phyloP scores from a whole-genome alignment of 345 rosid species.

The Citrus sinensis region DVS_A1.0 CM039164.1:26376501-26377000 shows the following conservation, averaged over 20 bases:
- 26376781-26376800: conserved; percentile 50
- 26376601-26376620: conserved; percentile 89
- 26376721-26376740: conserved; percentile 90
- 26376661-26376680: not conserved
- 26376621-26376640: conserved; percentile 73
- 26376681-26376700: conserved; percentile 15
- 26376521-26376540: not conserved
- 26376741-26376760: conserved; percentile 91
- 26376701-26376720: conserved; percentile 50
- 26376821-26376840: not conserved
- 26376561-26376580: conserved; percentile 65
- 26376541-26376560: conserved; percentile 57
- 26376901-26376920: conserved; percentile 34
- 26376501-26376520: not conserved
- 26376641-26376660: conserved; percentile 21
- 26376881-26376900: conserved; percentile 40
- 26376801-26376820: not conserved
- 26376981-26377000: conserved; percentile 33
- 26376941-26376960: conserved; percentile 48
- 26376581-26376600: conserved; percentile 86
- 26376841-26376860: not conserved
- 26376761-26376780: conserved; percentile 56
- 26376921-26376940: conserved; percentile 35
- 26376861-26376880: conserved; percentile 11
- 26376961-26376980: conserved; percentile 44